phyloP scores from a whole-genome alignment of 1,139 yeast species.

The Williopsis jadinii region DNA sequence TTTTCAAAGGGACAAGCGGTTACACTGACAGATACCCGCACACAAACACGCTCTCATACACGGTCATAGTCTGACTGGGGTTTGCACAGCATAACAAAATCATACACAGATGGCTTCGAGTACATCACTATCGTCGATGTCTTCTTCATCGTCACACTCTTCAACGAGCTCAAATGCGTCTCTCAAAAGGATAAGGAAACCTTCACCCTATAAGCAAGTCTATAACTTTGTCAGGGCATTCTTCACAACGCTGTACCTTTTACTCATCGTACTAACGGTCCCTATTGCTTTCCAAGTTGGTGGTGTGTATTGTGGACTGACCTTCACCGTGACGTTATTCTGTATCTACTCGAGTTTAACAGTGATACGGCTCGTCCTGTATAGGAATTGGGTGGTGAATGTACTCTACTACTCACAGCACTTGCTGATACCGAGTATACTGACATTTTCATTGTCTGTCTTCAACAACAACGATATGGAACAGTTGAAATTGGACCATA shows the following conservation, averaged over 20 bases:
- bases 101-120: no score
- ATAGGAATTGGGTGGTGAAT: constrained; percentile 44
- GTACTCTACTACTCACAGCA: constrained; percentile 75
- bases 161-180: no score
- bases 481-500: constrained; percentile 14
- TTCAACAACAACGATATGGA: constrained; percentile 29
- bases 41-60: no score
- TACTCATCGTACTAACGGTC: constrained; percentile 70
- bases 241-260: constrained; percentile 52
- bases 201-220: constrained; percentile 1
- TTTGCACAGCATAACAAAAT: no score
- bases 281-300: constrained; percentile 96
- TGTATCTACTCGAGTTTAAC: constrained; percentile 65
- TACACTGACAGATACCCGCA: no score
- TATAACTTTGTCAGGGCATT: constrained; percentile 20
- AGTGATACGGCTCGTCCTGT: constrained; percentile 53
- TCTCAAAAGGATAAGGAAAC: no score
- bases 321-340: constrained; percentile 74
- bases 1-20: no score
- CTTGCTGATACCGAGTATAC: constrained; percentile 70
- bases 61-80: no score
- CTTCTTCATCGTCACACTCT: no score
- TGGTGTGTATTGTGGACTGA: constrained; percentile 82
- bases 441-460: constrained; percentile 63
- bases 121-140: no score